These are phyloP conservation scores for Artemisia annua DNA, from an alignment of 129 eudicot species.

Conservation along the genomic window DNA sequence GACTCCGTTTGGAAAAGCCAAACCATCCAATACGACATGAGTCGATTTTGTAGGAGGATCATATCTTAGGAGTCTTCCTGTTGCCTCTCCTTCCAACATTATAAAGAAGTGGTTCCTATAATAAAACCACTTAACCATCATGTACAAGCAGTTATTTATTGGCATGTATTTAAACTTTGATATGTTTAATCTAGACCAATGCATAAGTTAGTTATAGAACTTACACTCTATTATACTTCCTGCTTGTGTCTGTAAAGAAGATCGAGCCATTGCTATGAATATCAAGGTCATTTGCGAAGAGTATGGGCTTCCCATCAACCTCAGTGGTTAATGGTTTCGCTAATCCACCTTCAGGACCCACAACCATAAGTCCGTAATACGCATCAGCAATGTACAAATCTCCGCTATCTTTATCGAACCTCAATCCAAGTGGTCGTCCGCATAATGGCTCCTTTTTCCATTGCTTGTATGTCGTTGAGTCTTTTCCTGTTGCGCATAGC, in stretches of 20 bases:
- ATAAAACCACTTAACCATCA: conserved; percentile 1
- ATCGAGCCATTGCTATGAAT: conserved; percentile 89
- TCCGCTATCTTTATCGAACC: conserved; percentile 71
- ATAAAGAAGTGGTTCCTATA: conserved; percentile 81
- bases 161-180: too few species aligned
- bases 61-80: conserved; percentile 81
- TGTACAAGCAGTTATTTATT: too few species aligned
- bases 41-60: conserved; percentile 84
- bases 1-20: conserved; percentile 97
- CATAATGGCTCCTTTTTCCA: conserved; percentile 70
- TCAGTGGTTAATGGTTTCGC: conserved; percentile 81
- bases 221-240: conserved; percentile 86
- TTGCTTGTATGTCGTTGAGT: conserved; percentile 83
- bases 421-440: conserved; percentile 90
- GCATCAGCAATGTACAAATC: conserved; percentile 91
- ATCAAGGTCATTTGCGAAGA: conserved; percentile 96
- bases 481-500: conserved; percentile 62
- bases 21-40: conserved; percentile 75
- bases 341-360: conserved; percentile 83
- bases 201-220: conserved; percentile 28
- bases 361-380: conserved; percentile 78
- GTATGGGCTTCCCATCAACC: conserved; percentile 63
- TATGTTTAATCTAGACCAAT: background rate
- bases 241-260: conserved; percentile 95
- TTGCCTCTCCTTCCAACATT: conserved; percentile 94